phyloP scores from a whole-genome alignment of 768 basidiomycete species.

The Phanerochaete sordida region DNA sequence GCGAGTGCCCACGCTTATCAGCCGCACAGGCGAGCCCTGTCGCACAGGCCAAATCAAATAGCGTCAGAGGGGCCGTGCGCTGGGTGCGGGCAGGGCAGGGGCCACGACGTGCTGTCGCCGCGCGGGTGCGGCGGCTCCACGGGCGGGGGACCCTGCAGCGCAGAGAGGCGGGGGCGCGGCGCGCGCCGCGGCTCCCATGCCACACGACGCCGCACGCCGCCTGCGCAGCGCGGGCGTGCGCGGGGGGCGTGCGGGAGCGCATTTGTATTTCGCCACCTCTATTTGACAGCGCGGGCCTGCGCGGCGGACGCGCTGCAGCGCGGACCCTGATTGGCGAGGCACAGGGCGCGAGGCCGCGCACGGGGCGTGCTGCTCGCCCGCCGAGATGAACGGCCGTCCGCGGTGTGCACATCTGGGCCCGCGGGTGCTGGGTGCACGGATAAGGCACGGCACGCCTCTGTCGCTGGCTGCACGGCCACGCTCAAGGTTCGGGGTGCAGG shows the following conservation, averaged over 20 bases:
- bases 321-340: background rate
- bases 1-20: conserved; percentile 10
- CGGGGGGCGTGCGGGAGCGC: background rate
- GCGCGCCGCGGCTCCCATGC: background rate
- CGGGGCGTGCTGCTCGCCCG: too few species aligned
- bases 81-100: background rate
- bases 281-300: background rate
- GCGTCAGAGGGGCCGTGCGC: background rate
- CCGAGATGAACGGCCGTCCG: background rate
- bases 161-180: background rate
- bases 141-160: background rate
- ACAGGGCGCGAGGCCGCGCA: too few species aligned
- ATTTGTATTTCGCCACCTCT: conserved; percentile 10
- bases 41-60: background rate
- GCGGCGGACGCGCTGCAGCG: background rate
- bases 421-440: background rate
- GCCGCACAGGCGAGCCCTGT: background rate
- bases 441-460: background rate
- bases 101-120: too few species aligned
- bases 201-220: background rate
- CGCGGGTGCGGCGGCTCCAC: background rate
- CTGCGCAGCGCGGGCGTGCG: too few species aligned
- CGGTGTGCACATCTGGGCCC: background rate
- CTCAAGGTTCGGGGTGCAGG: background rate
- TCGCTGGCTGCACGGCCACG: background rate